These are phyloP conservation scores for Quercus lobata DNA, from an alignment of 331 rosid genomes.

Conservation along the genomic window DNA sequence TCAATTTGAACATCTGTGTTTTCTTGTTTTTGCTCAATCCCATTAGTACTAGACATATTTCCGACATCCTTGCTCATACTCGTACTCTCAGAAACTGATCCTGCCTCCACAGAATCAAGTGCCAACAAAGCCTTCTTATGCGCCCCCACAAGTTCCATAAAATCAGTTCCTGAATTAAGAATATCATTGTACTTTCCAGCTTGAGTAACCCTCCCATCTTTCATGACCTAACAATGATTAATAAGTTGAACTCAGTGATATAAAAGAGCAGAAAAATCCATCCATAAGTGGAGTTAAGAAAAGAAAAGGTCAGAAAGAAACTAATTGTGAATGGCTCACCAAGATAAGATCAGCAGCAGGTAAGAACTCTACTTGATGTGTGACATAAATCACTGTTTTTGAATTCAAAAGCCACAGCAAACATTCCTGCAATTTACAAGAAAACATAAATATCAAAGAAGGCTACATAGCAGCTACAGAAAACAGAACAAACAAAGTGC, in stretches of 20 bases:
- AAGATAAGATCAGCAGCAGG: constrained; percentile 51
- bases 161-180: constrained; percentile 66
- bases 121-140: constrained; percentile 67
- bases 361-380: constrained; percentile 62
- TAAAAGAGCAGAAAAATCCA: not conserved
- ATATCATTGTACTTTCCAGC: constrained; percentile 53
- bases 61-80: constrained; percentile 20
- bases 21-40: constrained; percentile 17
- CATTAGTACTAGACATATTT: not conserved
- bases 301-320: not conserved
- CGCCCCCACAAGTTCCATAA: constrained; percentile 84
- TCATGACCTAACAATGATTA: constrained; percentile 39
- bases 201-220: constrained; percentile 51
- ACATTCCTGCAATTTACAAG: constrained; percentile 38
- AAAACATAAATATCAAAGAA: not conserved
- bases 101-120: constrained; percentile 35
- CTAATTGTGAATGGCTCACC: constrained; percentile 18
- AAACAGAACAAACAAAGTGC: not conserved
- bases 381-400: constrained; percentile 49
- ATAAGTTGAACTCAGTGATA: not conserved
- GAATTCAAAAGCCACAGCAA: constrained; percentile 44
- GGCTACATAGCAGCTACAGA: not conserved
- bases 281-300: not conserved
- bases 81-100: constrained; percentile 16
- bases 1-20: constrained; percentile 13